Base-by-base conservation (phyloP, 2,329 filamentous ascomycete genomes). In the Ascochyta clinopodiicola region DNA sequence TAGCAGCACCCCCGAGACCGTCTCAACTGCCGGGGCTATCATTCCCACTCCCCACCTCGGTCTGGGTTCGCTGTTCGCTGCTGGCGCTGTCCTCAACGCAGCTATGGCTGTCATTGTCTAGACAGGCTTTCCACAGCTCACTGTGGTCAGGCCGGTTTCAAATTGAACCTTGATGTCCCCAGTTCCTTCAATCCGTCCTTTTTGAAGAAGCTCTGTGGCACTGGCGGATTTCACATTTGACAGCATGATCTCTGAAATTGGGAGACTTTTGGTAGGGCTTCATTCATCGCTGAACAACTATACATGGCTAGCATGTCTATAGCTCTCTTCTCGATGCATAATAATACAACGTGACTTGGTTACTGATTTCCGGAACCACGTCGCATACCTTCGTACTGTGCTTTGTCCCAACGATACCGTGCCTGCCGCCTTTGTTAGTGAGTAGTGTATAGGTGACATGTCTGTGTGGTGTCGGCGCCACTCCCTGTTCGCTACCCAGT, bases 51-150 rank as follows among this genome's bases (percentile, higher is more conserved):
- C 64, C 21, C 57, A 63, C 31, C 35, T 56, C 22, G 59, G 62
- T 25, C 44, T 68, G 56, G 62, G 64, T 31, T 62, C 62, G 29
- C 43, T 71, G 19, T 37, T 70, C 29, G 66, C 50, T 48, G 66
- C 56, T 25, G 67, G 66, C 40, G 63, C 64, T 56, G 39, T 48
- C 10, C n/a, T 54, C 44, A 57, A 45, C 29, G 60, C 54, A 40
- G 63, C 57, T 36, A 52, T 69, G 45, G 62, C 57, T 51, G 53
- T 57, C 39, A 42, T 66, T 25, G 62, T 56, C 61, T 70, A 59
- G 57, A 43, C 22, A 44, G 13, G 17, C 17, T 24, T 21, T 48
- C 45, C 31, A 34, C 29, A 40, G 36, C 32, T 51, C 47, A 42
- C 53, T 35, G 51, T 29, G 34, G 31, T 44, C 39, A 39, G 21